Conservation (phyloP, 1,139 yeast genomes). For the Magnusiomyces paraingens region DNA sequence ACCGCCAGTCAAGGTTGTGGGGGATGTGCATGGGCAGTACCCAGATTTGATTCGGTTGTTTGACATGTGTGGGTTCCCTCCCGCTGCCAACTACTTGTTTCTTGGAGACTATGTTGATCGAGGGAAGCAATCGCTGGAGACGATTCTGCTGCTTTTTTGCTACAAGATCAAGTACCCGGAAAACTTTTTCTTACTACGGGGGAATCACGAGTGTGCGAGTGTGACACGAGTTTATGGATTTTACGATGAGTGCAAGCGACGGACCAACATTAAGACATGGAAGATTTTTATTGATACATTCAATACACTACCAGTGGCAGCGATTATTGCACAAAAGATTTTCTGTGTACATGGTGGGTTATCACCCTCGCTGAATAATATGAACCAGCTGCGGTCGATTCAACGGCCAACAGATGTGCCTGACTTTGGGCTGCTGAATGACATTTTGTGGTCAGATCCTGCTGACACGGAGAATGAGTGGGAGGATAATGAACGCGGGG, state of each 20-base stretch:
- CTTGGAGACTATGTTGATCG: conserved; percentile 96
- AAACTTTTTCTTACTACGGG: conserved; percentile 84
- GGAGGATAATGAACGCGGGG: conserved; percentile 96
- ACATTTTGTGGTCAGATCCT: conserved; percentile 93
- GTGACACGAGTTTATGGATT: conserved; percentile 95
- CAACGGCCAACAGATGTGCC: conserved; percentile 97
- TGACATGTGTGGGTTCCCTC: conserved; percentile 98
- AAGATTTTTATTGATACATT: conserved; percentile 88
- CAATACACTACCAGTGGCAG: conserved; percentile 90
- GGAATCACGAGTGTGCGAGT: conserved; percentile 96
- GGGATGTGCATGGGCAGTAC: conserved; percentile 96
- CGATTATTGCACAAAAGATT: conserved; percentile 91
- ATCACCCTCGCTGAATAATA: conserved; percentile 80
- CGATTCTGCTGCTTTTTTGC: conserved; percentile 75
- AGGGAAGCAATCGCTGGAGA: conserved; percentile 90
- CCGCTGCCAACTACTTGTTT: conserved; percentile 83
- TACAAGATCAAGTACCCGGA: conserved; percentile 96
- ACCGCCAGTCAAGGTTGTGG: conserved; percentile 96
- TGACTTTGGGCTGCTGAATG: conserved; percentile 88
- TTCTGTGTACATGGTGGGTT: conserved; percentile 98
- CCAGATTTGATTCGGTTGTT: conserved; percentile 85
- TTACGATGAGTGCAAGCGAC: conserved; percentile 93
- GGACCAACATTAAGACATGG: conserved; percentile 92
- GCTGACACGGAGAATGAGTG: conserved; percentile 92
- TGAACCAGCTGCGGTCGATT: conserved; percentile 87